Evolutionary conservation across 176 grass and related monocot species (phyloP).

Genomic region (Eragrostis nindensis): DNA sequence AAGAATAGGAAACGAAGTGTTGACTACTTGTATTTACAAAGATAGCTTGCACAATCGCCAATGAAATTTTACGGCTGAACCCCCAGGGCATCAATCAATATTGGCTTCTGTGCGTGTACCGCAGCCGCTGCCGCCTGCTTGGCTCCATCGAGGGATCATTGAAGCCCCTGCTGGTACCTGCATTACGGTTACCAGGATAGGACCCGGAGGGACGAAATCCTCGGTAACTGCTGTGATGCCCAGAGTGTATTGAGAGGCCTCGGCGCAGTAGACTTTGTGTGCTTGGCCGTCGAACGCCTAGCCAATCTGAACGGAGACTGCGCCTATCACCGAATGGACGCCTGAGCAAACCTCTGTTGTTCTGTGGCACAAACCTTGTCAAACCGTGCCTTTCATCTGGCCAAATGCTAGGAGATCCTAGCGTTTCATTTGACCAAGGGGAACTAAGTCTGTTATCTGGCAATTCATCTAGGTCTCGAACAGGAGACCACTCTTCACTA

Average conservation of each 20-base stretch:
- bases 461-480: constrained; percentile 44
- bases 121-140: constrained; percentile 51
- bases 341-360: constrained; percentile 24
- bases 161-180: constrained; percentile 30
- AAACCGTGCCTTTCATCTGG: constrained; percentile 39
- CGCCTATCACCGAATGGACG: constrained; percentile 35
- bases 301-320: constrained; percentile 58
- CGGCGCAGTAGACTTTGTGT: constrained; percentile 28
- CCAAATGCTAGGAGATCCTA: constrained; percentile 54
- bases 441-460: constrained; percentile 35
- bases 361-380: constrained; percentile 35
- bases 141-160: constrained; percentile 35
- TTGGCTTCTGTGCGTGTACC: constrained; percentile 46
- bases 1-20: constrained; percentile 2
- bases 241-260: constrained; percentile 26
- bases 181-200: not conserved
- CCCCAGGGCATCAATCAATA: constrained; percentile 3
- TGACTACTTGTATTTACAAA: constrained; percentile 39
- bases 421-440: constrained; percentile 41
- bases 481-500: constrained; percentile 53
- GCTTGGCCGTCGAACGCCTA: constrained; percentile 28
- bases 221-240: constrained; percentile 13
- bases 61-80: constrained; percentile 33
- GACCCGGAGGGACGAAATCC: constrained; percentile 18
- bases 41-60: constrained; percentile 31